Conservation (phyloP, 2,329 filamentous ascomycete species). For the Trichoderma lentiforme region DNA sequence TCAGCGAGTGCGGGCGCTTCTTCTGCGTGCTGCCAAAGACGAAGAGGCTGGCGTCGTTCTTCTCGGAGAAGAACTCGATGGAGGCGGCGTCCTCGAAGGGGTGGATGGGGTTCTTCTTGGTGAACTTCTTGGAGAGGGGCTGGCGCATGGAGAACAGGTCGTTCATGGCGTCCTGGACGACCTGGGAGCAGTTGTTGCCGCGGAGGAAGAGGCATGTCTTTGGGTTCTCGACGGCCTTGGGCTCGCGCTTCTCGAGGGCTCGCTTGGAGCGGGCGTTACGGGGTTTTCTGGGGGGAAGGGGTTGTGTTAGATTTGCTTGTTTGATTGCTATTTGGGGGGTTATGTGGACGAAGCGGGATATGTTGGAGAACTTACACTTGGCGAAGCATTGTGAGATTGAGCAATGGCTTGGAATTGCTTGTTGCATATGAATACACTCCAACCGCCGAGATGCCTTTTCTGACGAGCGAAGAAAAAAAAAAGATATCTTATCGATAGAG, state of each 20-base stretch:
- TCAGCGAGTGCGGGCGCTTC: conserved; percentile 91
- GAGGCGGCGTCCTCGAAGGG: conserved; percentile 88
- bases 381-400: conserved; percentile 42
- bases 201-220: conserved; percentile 88
- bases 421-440: neutral
- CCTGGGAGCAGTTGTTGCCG: conserved; percentile 78
- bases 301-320: neutral
- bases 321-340: neutral
- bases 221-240: conserved; percentile 83
- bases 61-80: conserved; percentile 92
- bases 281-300: conserved; percentile 46
- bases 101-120: conserved; percentile 94
- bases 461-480: conserved; percentile 23
- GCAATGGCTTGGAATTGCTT: conserved; percentile 16
- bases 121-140: conserved; percentile 83
- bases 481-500: conserved; percentile 37
- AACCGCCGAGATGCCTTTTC: neutral
- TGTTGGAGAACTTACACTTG: conserved; percentile 42
- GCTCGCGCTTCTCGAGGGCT: conserved; percentile 87
- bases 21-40: conserved; percentile 84
- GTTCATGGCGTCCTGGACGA: conserved; percentile 77
- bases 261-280: conserved; percentile 85
- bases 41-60: conserved; percentile 88
- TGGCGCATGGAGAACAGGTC: conserved; percentile 83
- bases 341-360: no score